Percentiles rank a stretch among this genome's conserved stretches.
Conservation (phyloP, 805 yeast species). For the Sugiyamaella mastotermitis region DNA sequence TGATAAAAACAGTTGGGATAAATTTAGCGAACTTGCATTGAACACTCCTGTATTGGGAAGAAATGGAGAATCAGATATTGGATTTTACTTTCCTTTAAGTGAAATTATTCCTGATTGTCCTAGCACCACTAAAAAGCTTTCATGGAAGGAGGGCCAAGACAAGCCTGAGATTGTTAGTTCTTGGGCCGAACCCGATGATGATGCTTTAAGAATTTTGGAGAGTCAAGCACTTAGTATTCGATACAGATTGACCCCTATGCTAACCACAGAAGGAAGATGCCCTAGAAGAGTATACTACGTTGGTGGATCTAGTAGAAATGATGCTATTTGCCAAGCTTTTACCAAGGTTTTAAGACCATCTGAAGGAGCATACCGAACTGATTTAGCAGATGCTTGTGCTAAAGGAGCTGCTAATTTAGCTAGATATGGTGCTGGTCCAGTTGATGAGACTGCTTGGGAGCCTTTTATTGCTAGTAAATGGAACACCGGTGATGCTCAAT, state of each 20-base stretch:
- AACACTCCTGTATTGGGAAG: slow-evolving; percentile 28
- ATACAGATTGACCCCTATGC: slow-evolving; percentile 70
- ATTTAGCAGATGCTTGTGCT: slow-evolving; percentile 86
- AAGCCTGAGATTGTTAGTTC: neutral
- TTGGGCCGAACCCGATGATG: slow-evolving; percentile 40
- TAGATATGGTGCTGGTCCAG: slow-evolving; percentile 32
- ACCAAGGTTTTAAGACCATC: slow-evolving; percentile 64
- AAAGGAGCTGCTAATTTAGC: slow-evolving; percentile 87
- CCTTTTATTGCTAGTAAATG: slow-evolving; percentile 11
- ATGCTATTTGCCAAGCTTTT: slow-evolving; percentile 60
- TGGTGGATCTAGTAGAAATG: slow-evolving; percentile 80
- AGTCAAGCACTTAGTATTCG: slow-evolving; percentile 84
- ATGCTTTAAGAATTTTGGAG: slow-evolving; percentile 74
- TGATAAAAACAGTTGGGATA: slow-evolving; percentile 23
- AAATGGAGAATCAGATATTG: slow-evolving; percentile 34
- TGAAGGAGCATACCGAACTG: slow-evolving; percentile 62
- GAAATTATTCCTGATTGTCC: slow-evolving; percentile 83
- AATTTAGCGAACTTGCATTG: slow-evolving; percentile 21
- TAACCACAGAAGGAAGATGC: slow-evolving; percentile 38
- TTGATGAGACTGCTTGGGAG: slow-evolving; percentile 12
- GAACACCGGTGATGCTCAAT: neutral
- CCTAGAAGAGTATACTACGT: slow-evolving; percentile 76
- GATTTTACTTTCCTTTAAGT: slow-evolving; percentile 82
- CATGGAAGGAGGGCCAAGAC: slow-evolving; percentile 7
- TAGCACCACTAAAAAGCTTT: slow-evolving; percentile 29